phyloP scores from a whole-genome alignment of 768 basidiomycete genomes.

The Tricholoma sp. region DNA sequence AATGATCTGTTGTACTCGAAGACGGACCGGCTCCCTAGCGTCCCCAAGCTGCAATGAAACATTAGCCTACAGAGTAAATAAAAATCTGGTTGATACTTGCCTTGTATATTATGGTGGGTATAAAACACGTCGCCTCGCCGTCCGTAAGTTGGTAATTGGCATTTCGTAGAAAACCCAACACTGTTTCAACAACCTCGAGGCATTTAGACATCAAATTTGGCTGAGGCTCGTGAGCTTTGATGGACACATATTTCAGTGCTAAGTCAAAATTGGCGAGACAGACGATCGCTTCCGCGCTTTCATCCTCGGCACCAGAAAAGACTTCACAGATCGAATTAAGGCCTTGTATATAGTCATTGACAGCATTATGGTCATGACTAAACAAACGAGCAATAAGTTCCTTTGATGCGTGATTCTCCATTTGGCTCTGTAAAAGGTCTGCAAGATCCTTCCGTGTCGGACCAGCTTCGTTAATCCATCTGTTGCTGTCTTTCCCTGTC shows the following conservation, averaged over 20 bases:
- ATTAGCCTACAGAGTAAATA: not conserved
- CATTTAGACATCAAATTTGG: constrained; percentile 86
- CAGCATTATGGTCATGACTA: constrained; percentile 92
- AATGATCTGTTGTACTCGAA: constrained; percentile 78
- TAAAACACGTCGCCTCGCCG: constrained; percentile 79
- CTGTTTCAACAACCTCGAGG: constrained; percentile 77
- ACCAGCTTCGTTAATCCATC: constrained; percentile 85
- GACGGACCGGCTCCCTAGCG: constrained; percentile 74
- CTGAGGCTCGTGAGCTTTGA: constrained; percentile 86
- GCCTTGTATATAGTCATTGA: constrained; percentile 87
- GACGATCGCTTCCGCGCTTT: constrained; percentile 47
- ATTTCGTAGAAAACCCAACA: constrained; percentile 69
- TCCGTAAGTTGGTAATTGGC: constrained; percentile 79
- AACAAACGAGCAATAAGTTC: constrained; percentile 77
- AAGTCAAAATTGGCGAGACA: constrained; percentile 88
- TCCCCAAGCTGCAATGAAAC: constrained; percentile 73
- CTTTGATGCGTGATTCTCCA: constrained; percentile 79
- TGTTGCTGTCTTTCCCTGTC: constrained; percentile 67
- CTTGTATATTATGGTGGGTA: constrained; percentile 88
- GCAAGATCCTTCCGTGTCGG: constrained; percentile 82
- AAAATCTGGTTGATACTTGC: constrained; percentile 33
- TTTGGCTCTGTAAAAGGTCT: constrained; percentile 83
- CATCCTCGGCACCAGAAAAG: constrained; percentile 55
- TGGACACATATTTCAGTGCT: constrained; percentile 87
- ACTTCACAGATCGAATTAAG: constrained; percentile 71